phyloP scores from a whole-genome alignment of 2,329 filamentous ascomycete species.

The Ophiostoma angusticollis region DNA sequence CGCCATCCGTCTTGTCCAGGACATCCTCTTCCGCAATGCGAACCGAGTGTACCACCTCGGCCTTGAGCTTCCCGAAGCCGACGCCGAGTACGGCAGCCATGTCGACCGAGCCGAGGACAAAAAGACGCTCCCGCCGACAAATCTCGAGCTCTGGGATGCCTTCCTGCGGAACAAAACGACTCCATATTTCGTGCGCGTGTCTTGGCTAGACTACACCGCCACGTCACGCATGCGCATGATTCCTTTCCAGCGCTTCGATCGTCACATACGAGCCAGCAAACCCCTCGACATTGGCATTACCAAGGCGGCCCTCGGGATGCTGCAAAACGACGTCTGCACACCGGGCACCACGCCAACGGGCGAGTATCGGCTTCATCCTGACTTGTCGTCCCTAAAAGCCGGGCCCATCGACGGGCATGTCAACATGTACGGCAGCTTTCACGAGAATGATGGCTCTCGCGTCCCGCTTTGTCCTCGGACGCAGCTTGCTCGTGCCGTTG shows the following conservation, averaged over 20 bases:
- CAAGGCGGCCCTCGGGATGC: conserved; percentile 48
- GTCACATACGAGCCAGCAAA: conserved; percentile 32
- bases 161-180: conserved; percentile 36
- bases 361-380: conserved; percentile 53
- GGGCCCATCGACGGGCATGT: conserved; percentile 49
- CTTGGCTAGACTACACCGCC: conserved; percentile 69
- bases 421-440: conserved; percentile 56
- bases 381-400: conserved; percentile 46
- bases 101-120: not conserved
- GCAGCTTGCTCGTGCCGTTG: conserved; percentile 42
- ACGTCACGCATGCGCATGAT: conserved; percentile 54
- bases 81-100: not conserved
- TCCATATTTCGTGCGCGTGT: conserved; percentile 56
- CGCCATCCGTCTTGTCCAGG: conserved; percentile 49
- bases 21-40: conserved; percentile 64
- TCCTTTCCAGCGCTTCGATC: conserved; percentile 44
- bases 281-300: conserved; percentile 45
- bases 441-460: conserved; percentile 37
- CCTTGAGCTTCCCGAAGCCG: conserved; percentile 25
- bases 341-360: conserved; percentile 44
- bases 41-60: conserved; percentile 60
- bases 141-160: conserved; percentile 23
- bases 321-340: conserved; percentile 52
- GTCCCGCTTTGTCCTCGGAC: conserved; percentile 52
- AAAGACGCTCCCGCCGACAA: conserved; percentile 17